Base-by-base conservation (phyloP, 1,284 basidiomycete genomes). In the Neotropicomus parvogracilis region DNA sequence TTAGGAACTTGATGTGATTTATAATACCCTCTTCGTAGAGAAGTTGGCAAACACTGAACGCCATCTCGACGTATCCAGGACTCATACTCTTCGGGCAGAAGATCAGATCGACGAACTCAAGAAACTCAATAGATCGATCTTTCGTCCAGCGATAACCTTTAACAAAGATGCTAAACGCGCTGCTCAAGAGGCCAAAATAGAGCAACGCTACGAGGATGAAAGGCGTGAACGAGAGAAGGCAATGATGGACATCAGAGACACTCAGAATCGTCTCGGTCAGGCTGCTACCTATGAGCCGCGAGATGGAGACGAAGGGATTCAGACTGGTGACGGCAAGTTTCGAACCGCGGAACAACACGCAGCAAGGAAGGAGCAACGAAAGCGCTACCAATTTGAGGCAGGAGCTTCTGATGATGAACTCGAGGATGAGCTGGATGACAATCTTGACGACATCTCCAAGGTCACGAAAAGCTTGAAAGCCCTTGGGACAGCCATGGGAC, bases 91-190 rank as follows among this genome's bases (percentile, higher is more conserved):
- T 43, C 84, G 91, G 6, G 95, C 97, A 16, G 89, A 89, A 55
- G 97, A 99, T 73, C 93, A 85, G 68, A 92, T 95, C 6, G 87
- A 87, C 55, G 94, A 98, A 70, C 85, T 99, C 52, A 94, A 92
- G 66, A 80, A 93, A 64, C 83, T 99, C 53, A 97, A 97, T 69
- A 80, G 85, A 13, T 94, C 92, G 44, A 99, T 99, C 68, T 98
- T 99, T 77, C 82, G 89, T 16, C 94, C 93, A 1, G 90, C 81
- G 50, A 85, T 95, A 58, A 85, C 85, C 0, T 95, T 88, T 70
- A 94, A 95, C 74, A 95, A 95, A 70, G 87, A 94, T 43, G 80
- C 78, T 20, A 99, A 99, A 70, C 88, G 95, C 41, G 80, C 84
- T 14, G 92, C 89, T 14, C 84, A 95, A 61, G 94, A 98, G 64